Evolutionary conservation across 805 yeast species (phyloP), one percentile per base, ranked within the genome.

Genomic region (Monosporozyma yasuniensis): DNA sequence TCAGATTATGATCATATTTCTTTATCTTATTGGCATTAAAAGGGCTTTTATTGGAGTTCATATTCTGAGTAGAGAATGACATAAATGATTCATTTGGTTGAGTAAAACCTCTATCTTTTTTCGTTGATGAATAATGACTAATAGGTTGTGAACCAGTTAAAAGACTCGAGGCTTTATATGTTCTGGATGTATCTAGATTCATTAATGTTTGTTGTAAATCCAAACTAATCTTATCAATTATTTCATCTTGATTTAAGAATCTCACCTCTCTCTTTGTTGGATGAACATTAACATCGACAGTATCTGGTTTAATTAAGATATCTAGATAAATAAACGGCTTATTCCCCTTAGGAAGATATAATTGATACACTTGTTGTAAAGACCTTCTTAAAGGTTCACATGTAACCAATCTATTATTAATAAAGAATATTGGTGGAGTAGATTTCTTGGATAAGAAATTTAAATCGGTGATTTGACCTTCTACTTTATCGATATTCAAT

Each of bases 201-300:
- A 78, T 68, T 27, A 93, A 70, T 2, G 69, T 61, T 3, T 65
- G 69, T 49, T 80, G 82, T 1, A 89, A 61, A 4, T 65, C 57
- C 0, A 66, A 63, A 30, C 83, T 72, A 2, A 90, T 72, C 34
- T 61, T 57, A 38, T 82, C 88, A 10, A 87, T 76, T 19, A 93
- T 88, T 61, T 90, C 97, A 43, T 84, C 93, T 58, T 93, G 97
- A 63, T 80, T 67, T 34, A 93, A 68, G 61, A 93, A 89, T 42
- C 95, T 65, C 2, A 93, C 97, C 59, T 91, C 97, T 51, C 91
- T 75, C 58, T 93, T 93, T 0, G 98, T 91, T 0, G 99, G 99
- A 61, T 93, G 99, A 12, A 93, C 83, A 62, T 93, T 93, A 14
- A 93, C 98, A 64, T 93, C 99, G 7, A 93, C 74, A 52, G 83